These are phyloP conservation scores for Elsinoe fawcettii DNA, from an alignment of 2,329 filamentous ascomycete species.

Conservation along the genomic window DNA sequence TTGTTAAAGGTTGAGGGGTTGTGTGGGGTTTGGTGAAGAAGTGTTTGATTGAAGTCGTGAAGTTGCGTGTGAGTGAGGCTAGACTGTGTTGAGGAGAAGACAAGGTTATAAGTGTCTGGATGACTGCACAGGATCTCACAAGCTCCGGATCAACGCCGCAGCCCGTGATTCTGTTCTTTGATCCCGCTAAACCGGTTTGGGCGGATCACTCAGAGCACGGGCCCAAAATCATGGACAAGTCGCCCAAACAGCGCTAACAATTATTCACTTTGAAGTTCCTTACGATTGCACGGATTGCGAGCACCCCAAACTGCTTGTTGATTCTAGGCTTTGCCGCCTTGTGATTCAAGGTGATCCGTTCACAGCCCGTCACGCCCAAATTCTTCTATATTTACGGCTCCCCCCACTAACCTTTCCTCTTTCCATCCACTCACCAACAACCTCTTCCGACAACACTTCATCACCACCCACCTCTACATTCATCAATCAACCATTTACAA, in stretches of 20 bases:
- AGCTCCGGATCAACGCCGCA: constrained; percentile 8
- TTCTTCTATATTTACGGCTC: constrained; percentile 20
- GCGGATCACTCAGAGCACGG: constrained; percentile 13
- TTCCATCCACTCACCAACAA: constrained; percentile 24
- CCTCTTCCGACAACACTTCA: constrained; percentile 22
- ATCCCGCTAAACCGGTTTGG: constrained; percentile 11
- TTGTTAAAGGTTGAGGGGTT: constrained; percentile 31
- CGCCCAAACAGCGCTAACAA: constrained; percentile 7
- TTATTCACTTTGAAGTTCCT: constrained; percentile 13
- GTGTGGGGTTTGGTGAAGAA: constrained; percentile 21
- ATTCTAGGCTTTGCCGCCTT: constrained; percentile 17
- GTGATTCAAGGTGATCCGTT: constrained; percentile 18
- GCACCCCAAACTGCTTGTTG: constrained; percentile 9
- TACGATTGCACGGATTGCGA: constrained; percentile 8
- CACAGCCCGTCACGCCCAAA: constrained; percentile 13
- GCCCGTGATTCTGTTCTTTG: constrained; percentile 12
- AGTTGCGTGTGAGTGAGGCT: constrained; percentile 21
- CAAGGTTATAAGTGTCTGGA: constrained; percentile 10
- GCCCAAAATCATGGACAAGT: constrained; percentile 12
- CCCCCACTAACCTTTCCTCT: constrained; percentile 21
- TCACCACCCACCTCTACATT: constrained; percentile 7
- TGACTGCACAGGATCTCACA: background rate
- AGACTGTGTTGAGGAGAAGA: constrained; percentile 12
- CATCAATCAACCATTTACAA: constrained; percentile 29
- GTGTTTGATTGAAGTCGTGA: constrained; percentile 22